These are phyloP conservation scores for Diaporthe vaccinii DNA, from an alignment of 2,329 filamentous ascomycete genomes.

Conservation along the genomic window DNA sequence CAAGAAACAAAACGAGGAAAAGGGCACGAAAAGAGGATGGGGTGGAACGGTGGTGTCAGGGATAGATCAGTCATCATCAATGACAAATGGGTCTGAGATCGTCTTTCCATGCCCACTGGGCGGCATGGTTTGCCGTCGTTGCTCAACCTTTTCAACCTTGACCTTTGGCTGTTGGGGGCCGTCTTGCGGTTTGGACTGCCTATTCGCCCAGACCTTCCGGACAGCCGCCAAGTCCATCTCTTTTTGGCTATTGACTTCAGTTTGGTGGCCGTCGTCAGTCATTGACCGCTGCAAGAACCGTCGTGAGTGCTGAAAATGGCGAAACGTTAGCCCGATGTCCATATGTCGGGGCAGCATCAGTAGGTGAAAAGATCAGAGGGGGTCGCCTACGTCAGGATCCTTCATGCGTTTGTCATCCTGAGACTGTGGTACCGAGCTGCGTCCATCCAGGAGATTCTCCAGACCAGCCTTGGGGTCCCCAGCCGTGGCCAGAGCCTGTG, in stretches of 20 bases:
- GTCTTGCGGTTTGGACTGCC: neutral
- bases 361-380: neutral
- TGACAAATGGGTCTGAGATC: slow-evolving; percentile 11
- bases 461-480: neutral
- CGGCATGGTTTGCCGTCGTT: slow-evolving; percentile 15
- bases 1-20: neutral
- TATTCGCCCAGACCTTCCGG: slow-evolving; percentile 22
- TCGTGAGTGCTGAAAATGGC: slow-evolving; percentile 23
- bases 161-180: neutral
- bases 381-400: slow-evolving; percentile 32
- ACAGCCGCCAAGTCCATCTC: slow-evolving; percentile 6
- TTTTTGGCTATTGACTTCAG: neutral
- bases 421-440: neutral
- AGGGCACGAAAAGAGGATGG: neutral
- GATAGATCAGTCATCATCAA: slow-evolving; percentile 13
- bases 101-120: neutral
- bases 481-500: neutral
- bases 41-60: neutral
- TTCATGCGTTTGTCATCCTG: slow-evolving; percentile 1
- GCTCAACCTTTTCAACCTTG: slow-evolving; percentile 12
- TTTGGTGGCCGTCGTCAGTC: neutral
- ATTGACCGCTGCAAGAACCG: slow-evolving; percentile 24
- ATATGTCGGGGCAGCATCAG: neutral
- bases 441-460: slow-evolving; percentile 9
- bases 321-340: slow-evolving; percentile 11